phyloP scores from a whole-genome alignment of 2,329 filamentous ascomycete species.

The Sporothrix sp. region DNA sequence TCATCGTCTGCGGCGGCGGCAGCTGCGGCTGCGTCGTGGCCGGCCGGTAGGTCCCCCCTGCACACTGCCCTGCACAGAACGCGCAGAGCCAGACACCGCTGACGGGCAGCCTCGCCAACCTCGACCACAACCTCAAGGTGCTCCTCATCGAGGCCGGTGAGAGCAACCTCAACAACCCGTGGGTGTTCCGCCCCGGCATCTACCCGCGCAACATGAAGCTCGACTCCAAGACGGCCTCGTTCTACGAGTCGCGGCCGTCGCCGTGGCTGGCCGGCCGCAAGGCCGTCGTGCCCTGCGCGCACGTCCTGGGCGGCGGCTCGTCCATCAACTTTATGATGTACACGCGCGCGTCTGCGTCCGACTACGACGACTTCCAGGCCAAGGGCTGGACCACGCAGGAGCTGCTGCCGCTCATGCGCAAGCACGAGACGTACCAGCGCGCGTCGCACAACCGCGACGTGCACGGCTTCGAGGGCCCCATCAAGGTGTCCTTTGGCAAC shows the following conservation, averaged over 20 bases:
- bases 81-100: too few relatives aligned
- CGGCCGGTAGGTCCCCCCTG: constrained; percentile 37
- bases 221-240: constrained; percentile 71
- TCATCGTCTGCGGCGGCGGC: constrained; percentile 68
- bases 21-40: constrained; percentile 54
- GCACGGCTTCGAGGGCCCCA: constrained; percentile 70
- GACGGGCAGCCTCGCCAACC: constrained; percentile 52
- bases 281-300: constrained; percentile 65
- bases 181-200: constrained; percentile 65
- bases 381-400: constrained; percentile 73
- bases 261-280: constrained; percentile 61
- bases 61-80: too few relatives aligned
- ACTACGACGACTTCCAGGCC: constrained; percentile 70
- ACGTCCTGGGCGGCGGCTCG: constrained; percentile 61
- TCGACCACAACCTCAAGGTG: constrained; percentile 64
- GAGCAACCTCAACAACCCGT: constrained; percentile 68
- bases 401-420: constrained; percentile 66
- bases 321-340: constrained; percentile 79
- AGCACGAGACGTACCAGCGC: constrained; percentile 69
- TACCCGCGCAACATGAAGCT: constrained; percentile 71
- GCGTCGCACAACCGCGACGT: constrained; percentile 55
- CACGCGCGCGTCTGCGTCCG: constrained; percentile 59
- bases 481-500: constrained; percentile 74
- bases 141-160: constrained; percentile 63
- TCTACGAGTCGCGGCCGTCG: constrained; percentile 68